A percentile compares a stretch with the other conserved stretches of the same genome.
These are phyloP conservation scores for Sordariomycetes sp. DNA, from an alignment of 2,329 filamentous ascomycete genomes.

Conservation along the genomic window DNA sequence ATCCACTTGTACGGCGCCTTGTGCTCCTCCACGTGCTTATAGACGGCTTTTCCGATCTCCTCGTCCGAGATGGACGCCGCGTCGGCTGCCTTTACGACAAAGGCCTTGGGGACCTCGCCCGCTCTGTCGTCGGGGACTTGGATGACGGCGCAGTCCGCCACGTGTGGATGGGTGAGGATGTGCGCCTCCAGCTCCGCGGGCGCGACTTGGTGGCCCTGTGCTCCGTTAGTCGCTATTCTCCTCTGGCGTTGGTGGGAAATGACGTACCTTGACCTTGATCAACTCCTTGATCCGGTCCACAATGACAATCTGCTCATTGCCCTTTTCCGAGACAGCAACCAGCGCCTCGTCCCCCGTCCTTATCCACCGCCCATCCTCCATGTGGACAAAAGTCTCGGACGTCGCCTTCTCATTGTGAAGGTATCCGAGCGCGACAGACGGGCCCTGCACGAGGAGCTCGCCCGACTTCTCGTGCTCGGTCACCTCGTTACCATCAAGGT, in stretches of 20 bases:
- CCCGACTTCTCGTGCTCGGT: conserved; percentile 51
- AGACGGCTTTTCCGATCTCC: conserved; percentile 22
- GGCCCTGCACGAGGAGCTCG: conserved; percentile 63
- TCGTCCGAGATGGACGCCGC: conserved; percentile 18
- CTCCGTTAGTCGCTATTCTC: background rate
- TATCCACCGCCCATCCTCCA: conserved; percentile 54
- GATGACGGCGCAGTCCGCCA: conserved; percentile 72
- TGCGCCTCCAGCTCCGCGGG: conserved; percentile 75
- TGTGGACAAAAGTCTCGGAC: conserved; percentile 51
- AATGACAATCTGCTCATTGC: conserved; percentile 64
- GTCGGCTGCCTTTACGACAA: conserved; percentile 43
- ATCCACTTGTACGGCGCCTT: conserved; percentile 48
- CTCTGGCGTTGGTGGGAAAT: no score
- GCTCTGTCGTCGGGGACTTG: conserved; percentile 49
- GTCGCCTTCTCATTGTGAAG: conserved; percentile 69
- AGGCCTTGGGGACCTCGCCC: conserved; percentile 55
- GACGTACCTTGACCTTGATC: conserved; percentile 34
- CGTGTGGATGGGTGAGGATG: conserved; percentile 58
- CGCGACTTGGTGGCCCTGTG: conserved; percentile 64
- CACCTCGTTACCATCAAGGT: conserved; percentile 55
- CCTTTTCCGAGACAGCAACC: conserved; percentile 44
- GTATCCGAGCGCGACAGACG: conserved; percentile 63
- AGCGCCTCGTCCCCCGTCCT: conserved; percentile 69
- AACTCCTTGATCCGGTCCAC: conserved; percentile 50
- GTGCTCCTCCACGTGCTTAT: conserved; percentile 38